These are phyloP conservation scores for Colletotrichum sp. DNA, from an alignment of 2,329 filamentous ascomycete genomes.

Conservation along the genomic window DNA sequence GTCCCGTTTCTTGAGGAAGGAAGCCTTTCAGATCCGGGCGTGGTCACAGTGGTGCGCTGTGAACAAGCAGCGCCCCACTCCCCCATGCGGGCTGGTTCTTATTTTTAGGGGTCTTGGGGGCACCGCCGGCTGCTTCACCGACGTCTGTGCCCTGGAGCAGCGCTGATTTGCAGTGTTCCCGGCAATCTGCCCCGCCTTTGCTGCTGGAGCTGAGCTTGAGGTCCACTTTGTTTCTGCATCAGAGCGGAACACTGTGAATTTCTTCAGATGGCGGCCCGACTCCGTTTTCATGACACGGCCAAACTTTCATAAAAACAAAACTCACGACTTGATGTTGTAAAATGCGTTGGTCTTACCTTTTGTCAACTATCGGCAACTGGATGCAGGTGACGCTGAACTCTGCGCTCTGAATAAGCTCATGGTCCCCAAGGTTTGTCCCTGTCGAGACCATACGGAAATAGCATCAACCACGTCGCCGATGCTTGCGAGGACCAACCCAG, in stretches of 20 bases:
- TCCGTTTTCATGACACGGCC: neutral
- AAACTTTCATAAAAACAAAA: neutral
- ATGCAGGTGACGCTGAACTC: neutral
- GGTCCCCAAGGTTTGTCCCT: neutral
- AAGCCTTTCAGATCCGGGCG: neutral
- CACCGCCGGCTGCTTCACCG: conserved; percentile 10
- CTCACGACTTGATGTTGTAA: neutral
- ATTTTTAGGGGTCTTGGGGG: conserved; percentile 17
- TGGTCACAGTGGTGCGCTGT: neutral
- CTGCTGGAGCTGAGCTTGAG: neutral
- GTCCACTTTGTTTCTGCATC: neutral
- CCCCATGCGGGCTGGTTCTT: conserved; percentile 4
- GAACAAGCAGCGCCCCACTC: neutral
- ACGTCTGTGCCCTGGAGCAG: neutral
- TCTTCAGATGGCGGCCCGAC: neutral
- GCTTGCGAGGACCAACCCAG: neutral
- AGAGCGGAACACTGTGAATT: neutral
- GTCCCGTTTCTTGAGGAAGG: neutral
- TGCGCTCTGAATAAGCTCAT: neutral
- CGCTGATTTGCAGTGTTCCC: neutral
- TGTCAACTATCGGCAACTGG: neutral
- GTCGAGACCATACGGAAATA: neutral
- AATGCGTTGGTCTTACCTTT: neutral
- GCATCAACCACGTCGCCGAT: neutral
- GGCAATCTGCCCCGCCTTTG: neutral